Percentiles rank a stretch among this genome's conserved stretches.
Conservation (phyloP, 2,329 filamentous ascomycete species). For the Leptoxyphium fumago region DNA sequence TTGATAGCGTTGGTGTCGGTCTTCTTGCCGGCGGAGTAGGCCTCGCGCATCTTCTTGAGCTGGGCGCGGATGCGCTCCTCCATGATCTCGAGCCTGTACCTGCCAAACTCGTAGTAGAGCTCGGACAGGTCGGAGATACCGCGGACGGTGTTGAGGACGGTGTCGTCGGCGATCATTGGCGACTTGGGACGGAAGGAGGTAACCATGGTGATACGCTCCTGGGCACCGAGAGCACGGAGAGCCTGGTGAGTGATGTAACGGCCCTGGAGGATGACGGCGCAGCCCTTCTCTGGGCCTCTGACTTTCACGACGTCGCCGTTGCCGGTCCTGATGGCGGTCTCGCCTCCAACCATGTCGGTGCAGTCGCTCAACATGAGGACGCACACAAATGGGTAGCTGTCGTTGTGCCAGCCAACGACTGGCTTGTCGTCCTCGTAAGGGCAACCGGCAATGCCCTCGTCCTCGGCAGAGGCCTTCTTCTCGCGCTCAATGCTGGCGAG, state of each 20-base stretch:
- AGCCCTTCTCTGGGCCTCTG: conserved; percentile 47
- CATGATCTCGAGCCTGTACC: conserved; percentile 50
- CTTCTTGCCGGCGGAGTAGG: conserved; percentile 15
- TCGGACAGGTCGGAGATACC: conserved; percentile 42
- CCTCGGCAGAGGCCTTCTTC: background rate
- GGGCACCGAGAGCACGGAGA: conserved; percentile 40
- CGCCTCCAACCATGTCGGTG: conserved; percentile 47
- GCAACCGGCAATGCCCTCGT: background rate
- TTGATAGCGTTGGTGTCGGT: conserved; percentile 21
- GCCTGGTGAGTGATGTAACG: conserved; percentile 53
- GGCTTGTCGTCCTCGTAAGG: background rate
- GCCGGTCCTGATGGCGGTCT: conserved; percentile 43
- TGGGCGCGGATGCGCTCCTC: conserved; percentile 36
- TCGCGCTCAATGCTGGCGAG: background rate
- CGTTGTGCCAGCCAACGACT: conserved; percentile 45
- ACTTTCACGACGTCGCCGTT: conserved; percentile 42
- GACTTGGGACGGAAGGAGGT: conserved; percentile 49
- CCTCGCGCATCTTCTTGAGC: conserved; percentile 29
- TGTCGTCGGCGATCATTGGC: conserved; percentile 42
- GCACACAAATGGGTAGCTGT: conserved; percentile 53
- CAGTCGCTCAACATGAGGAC: conserved; percentile 54
- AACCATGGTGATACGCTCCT: conserved; percentile 51
- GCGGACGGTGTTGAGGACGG: conserved; percentile 45
- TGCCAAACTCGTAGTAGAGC: conserved; percentile 46
- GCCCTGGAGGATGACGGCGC: conserved; percentile 50